These are phyloP conservation scores for Ambispora gerdemannii DNA, from an alignment of 192 early-diverging fungal genomes.

Conservation along the genomic window DNA sequence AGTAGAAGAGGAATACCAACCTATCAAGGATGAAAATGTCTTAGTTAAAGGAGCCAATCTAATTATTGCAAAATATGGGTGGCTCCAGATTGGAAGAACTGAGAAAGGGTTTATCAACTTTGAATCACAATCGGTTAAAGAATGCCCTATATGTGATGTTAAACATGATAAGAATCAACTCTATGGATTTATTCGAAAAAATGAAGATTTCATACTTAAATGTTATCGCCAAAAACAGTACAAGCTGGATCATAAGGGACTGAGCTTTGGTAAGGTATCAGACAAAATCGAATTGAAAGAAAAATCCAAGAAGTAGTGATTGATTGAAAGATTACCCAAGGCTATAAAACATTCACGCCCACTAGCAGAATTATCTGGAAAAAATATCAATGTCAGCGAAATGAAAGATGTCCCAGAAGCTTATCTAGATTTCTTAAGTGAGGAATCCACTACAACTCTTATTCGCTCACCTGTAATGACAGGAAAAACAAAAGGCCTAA, in stretches of 20 bases:
- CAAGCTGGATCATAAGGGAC: neutral
- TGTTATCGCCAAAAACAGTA: conserved; percentile 15
- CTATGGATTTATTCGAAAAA: conserved; percentile 11
- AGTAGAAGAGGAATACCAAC: conserved; percentile 9
- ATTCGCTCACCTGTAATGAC: neutral
- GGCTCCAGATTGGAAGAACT: conserved; percentile 17
- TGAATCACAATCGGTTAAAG: conserved; percentile 14
- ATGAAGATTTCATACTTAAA: conserved; percentile 4
- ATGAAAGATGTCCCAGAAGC: neutral
- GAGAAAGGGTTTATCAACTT: conserved; percentile 15
- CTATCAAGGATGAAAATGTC: conserved; percentile 10
- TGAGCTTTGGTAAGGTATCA: conserved; percentile 2
- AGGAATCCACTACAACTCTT: neutral
- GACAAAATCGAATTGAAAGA: neutral
- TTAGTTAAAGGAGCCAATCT: conserved; percentile 6
- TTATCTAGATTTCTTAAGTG: neutral
- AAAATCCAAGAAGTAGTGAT: neutral
- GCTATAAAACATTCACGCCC: neutral
- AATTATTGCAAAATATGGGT: conserved; percentile 18
- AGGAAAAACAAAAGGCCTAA: conserved; percentile 9
- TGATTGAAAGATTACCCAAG: neutral
- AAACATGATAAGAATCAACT: conserved; percentile 14
- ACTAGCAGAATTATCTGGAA: neutral
- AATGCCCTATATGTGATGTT: conserved; percentile 20
- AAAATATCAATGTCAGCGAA: conserved; percentile 1